Evolutionary conservation across 768 basidiomycete genomes (phyloP).

Genomic region (Amanita jacksonii): DNA sequence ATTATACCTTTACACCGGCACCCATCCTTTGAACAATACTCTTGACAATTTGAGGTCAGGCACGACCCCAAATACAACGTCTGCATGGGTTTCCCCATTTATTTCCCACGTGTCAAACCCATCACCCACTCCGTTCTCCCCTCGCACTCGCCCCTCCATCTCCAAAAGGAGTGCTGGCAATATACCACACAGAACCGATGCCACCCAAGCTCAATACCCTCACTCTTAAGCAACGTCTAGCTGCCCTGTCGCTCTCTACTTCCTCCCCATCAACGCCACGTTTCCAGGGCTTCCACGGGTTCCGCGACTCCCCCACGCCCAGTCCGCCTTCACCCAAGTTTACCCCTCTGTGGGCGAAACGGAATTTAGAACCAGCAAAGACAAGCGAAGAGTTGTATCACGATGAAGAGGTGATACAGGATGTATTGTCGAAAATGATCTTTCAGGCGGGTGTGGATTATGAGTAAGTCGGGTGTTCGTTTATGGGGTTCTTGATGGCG

Average conservation of each 20-base stretch:
- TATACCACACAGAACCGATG: background rate
- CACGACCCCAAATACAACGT: background rate
- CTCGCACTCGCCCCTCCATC: too few species aligned
- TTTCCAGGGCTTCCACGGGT: slow-evolving; percentile 9
- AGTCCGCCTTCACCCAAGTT: slow-evolving; percentile 26
- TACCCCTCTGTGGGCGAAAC: slow-evolving; percentile 43
- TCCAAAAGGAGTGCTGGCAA: too few species aligned
- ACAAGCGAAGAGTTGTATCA: slow-evolving; percentile 32
- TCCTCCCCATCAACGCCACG: slow-evolving; percentile 37
- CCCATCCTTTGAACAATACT: too few species aligned
- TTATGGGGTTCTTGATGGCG: too few species aligned
- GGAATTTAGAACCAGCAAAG: slow-evolving; percentile 16
- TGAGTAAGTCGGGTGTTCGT: slow-evolving; percentile 65
- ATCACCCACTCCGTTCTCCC: too few species aligned
- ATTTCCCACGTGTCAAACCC: slow-evolving; percentile 1
- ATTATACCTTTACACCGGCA: too few species aligned
- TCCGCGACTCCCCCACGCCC: slow-evolving; percentile 12
- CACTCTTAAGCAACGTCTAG: slow-evolving; percentile 57
- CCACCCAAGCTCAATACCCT: slow-evolving; percentile 20
- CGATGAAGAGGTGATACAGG: slow-evolving; percentile 53
- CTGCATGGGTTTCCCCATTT: background rate
- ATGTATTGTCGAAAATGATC: slow-evolving; percentile 62
- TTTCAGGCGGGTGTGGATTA: slow-evolving; percentile 88
- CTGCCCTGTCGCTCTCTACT: slow-evolving; percentile 46
- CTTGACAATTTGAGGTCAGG: background rate